Conservation (phyloP, 164 flowering plant genomes). For the Umbilicus rupestris region DNA sequence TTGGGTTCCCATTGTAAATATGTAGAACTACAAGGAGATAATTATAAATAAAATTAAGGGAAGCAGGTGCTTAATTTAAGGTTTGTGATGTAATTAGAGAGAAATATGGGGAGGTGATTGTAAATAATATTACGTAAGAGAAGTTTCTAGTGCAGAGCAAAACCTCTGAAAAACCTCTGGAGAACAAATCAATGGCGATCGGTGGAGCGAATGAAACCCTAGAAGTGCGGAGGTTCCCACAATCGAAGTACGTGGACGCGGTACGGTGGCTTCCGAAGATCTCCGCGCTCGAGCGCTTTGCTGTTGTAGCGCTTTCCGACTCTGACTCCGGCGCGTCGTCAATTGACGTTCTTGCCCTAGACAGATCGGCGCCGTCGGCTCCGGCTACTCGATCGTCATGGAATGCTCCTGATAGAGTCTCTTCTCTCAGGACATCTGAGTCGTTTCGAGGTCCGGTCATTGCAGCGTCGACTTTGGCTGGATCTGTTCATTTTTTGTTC, state of each 20-base stretch:
- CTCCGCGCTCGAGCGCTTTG: conserved; percentile 46
- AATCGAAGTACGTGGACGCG: conserved; percentile 57
- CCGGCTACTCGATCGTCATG: conserved; percentile 32
- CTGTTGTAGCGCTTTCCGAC: conserved; percentile 43
- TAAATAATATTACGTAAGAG: too few species aligned
- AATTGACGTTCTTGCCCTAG: conserved; percentile 41
- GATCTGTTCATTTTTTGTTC: conserved; percentile 45
- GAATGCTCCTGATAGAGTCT: conserved; percentile 36
- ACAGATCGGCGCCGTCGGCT: conserved; percentile 16
- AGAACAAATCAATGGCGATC: conserved; percentile 27
- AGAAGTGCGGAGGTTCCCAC: conserved; percentile 53
- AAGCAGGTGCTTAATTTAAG: too few species aligned
- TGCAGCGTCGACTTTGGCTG: conserved; percentile 51
- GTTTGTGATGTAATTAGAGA: too few species aligned
- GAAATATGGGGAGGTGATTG: too few species aligned
- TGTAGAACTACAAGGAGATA: too few species aligned
- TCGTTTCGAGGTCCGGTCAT: conserved; percentile 38
- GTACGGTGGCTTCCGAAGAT: conserved; percentile 61
- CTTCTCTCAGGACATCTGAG: conserved; percentile 43
- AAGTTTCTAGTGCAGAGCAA: not conserved
- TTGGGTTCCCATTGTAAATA: too few species aligned
- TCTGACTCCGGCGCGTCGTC: conserved; percentile 41
- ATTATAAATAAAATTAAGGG: too few species aligned
- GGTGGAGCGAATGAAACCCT: conserved; percentile 11
- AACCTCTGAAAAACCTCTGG: conserved; percentile 19